Conservation (phyloP, 495 filamentous ascomycete genomes). For the Penicillium angulare region DNA sequence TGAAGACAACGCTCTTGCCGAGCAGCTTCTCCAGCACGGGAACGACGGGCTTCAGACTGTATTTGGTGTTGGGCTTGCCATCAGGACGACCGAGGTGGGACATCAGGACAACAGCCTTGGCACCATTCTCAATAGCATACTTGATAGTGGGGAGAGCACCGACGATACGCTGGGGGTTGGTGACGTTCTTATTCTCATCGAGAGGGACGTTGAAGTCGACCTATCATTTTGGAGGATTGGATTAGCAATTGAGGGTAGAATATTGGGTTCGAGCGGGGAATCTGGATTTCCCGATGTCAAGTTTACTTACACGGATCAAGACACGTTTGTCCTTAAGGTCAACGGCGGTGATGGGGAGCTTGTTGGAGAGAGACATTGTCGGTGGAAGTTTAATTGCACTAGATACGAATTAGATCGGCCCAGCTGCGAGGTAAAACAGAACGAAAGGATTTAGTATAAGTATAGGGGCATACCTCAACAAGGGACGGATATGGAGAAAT, state of each 20-base stretch:
- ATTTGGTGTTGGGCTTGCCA: constrained; percentile 85
- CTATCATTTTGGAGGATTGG: constrained; percentile 41
- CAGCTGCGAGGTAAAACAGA: not conserved
- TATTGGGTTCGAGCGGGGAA: not conserved
- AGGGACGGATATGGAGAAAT: not conserved
- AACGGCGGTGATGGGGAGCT: constrained; percentile 92
- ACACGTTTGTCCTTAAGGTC: constrained; percentile 98
- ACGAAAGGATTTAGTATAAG: not conserved
- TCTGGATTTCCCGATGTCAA: not conserved
- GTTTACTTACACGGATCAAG: constrained; percentile 80
- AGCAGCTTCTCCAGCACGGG: constrained; percentile 90
- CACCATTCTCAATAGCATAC: constrained; percentile 90
- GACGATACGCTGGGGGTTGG: constrained; percentile 97
- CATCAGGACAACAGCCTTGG: constrained; percentile 96
- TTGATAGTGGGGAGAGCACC: constrained; percentile 98
- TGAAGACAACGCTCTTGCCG: constrained; percentile 77
- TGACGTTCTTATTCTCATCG: constrained; percentile 85
- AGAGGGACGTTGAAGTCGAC: constrained; percentile 99
- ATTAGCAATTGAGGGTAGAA: constrained; percentile 12
- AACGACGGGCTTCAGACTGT: constrained; percentile 89
- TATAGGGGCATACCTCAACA: constrained; percentile 17
- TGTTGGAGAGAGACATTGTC: constrained; percentile 96
- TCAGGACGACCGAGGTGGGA: constrained; percentile 96
- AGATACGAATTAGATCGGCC: not conserved
- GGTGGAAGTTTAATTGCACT: constrained; percentile 12